Percentiles rank a stretch among this genome's conserved stretches.
These are phyloP conservation scores for Xylariales sp. DNA, from an alignment of 2,329 filamentous ascomycete genomes.

Conservation along the genomic window DNA sequence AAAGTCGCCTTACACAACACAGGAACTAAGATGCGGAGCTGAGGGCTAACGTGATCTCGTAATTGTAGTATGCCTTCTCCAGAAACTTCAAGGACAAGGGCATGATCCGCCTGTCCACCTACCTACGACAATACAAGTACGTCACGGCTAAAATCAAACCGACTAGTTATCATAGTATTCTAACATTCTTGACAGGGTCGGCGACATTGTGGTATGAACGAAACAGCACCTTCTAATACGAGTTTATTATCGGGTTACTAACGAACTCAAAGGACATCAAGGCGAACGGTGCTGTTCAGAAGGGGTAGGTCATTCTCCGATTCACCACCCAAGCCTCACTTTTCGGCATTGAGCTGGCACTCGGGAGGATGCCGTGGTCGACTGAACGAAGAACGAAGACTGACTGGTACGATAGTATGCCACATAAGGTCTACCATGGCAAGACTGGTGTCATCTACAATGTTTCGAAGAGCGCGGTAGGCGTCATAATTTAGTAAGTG, in stretches of 20 bases:
- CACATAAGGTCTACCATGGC: constrained; percentile 99
- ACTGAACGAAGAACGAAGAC: too few relatives aligned
- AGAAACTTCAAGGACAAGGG: constrained; percentile 93
- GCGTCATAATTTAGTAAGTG: constrained; percentile 99
- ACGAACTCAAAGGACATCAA: too few relatives aligned
- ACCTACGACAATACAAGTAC: constrained; percentile 89
- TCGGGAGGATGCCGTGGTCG: background rate
- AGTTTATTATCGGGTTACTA: too few relatives aligned
- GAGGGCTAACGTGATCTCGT: constrained; percentile 10
- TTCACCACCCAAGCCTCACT: background rate
- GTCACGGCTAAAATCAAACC: constrained; percentile 23
- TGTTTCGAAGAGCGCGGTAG: constrained; percentile 96
- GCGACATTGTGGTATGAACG: constrained; percentile 98
- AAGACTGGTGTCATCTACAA: constrained; percentile 99
- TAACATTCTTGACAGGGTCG: constrained; percentile 63
- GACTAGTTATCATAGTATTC: constrained; percentile 15
- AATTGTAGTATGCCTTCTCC: constrained; percentile 77
- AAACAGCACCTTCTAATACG: too few relatives aligned
- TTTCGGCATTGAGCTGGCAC: background rate
- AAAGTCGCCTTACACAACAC: too few relatives aligned
- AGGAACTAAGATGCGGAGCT: background rate
- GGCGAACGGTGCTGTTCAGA: constrained; percentile 96
- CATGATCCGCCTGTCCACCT: constrained; percentile 88
- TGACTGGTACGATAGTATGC: constrained; percentile 62
- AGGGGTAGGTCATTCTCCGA: constrained; percentile 66